Base-by-base conservation (phyloP, 441 rosid genomes). In the Breynia disticha region DNA sequence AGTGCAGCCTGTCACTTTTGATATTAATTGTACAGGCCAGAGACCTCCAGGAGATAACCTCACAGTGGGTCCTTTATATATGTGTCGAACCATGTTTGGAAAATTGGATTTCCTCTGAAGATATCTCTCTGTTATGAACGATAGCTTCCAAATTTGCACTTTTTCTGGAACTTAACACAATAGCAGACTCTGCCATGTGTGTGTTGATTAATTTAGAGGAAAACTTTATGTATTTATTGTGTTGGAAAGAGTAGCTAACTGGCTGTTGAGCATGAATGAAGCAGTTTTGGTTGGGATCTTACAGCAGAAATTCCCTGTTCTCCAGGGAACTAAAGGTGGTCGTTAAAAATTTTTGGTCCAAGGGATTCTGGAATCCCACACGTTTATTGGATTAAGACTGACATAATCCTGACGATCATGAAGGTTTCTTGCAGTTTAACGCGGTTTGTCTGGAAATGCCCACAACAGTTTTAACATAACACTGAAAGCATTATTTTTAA, bases 1-100 rank as follows among this genome's bases (percentile, higher is more conserved):
- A 62, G 70, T 76, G 76, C 84, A 86, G 83, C 66, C 84, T 24
- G 64, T 19, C 21, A 15, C 79, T 73, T 68, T 80, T 67, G 65
- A 10, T 41, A 75, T 71, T 74, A 42, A 74, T 55, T 71, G 76
- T 57, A 20, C 0, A 9, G 56, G 15, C 47, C 19, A 0, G n/a
- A 46, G 20, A 46, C 6, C 12, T 59, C n/a, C 15, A 15, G 39
- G 45, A 37, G 52, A 61, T 54, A 53, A 35, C 19, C 0, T 45
- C 47, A 13, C 1, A 1, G 50, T 1, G 57, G 68, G 72, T 14
- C 64, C 64, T 14, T 19, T 4, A 1, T 10, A 13, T 13, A 70
- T 46, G 74, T 67, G 86, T 73, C 79, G 28, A 7, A n/a, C 11
- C 2, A 21, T 67, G 57, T 20, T 19, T 69, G 74, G 72, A 59